Percentiles rank a stretch among this genome's conserved stretches.
Conservation (phyloP, 805 yeast genomes). For the Lachancea meyersii region DNA sequence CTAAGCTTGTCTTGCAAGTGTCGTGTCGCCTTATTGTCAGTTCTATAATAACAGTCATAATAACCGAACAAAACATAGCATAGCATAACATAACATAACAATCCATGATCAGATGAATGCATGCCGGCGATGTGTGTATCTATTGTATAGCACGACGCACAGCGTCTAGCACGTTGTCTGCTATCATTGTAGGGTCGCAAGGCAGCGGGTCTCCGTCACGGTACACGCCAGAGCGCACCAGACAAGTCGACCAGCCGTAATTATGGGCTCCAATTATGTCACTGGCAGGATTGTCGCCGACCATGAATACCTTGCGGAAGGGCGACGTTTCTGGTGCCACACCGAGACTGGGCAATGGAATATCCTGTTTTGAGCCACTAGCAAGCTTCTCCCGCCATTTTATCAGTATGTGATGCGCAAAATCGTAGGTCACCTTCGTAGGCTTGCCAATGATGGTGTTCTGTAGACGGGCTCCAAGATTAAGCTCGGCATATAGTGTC, state of each 20-base stretch:
- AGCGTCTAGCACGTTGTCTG: slow-evolving; percentile 47
- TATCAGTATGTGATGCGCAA: slow-evolving; percentile 66
- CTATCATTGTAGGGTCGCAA: slow-evolving; percentile 44
- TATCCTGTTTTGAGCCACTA: slow-evolving; percentile 19
- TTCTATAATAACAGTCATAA: too few relatives aligned
- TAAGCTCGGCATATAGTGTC: slow-evolving; percentile 47
- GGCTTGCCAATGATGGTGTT: slow-evolving; percentile 78
- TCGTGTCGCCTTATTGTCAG: too few relatives aligned
- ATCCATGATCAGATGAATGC: too few relatives aligned
- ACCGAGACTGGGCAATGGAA: slow-evolving; percentile 41
- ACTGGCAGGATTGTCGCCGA: slow-evolving; percentile 93
- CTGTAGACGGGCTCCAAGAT: slow-evolving; percentile 43
- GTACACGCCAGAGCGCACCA: slow-evolving; percentile 86
- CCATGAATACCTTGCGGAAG: slow-evolving; percentile 76
- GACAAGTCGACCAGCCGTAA: slow-evolving; percentile 83
- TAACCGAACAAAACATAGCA: too few relatives aligned
- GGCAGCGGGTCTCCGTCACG: slow-evolving; percentile 44
- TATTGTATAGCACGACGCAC: slow-evolving; percentile 28
- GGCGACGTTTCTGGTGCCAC: slow-evolving; percentile 37
- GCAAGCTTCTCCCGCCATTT: slow-evolving; percentile 41
- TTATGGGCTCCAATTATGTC: slow-evolving; percentile 86
- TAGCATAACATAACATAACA: too few relatives aligned
- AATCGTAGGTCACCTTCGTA: slow-evolving; percentile 68
- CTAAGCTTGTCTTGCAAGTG: too few relatives aligned
- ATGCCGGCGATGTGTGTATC: neutral